Conservation (phyloP, 2,329 filamentous ascomycete genomes). For the Juglanconis juglandina region DNA sequence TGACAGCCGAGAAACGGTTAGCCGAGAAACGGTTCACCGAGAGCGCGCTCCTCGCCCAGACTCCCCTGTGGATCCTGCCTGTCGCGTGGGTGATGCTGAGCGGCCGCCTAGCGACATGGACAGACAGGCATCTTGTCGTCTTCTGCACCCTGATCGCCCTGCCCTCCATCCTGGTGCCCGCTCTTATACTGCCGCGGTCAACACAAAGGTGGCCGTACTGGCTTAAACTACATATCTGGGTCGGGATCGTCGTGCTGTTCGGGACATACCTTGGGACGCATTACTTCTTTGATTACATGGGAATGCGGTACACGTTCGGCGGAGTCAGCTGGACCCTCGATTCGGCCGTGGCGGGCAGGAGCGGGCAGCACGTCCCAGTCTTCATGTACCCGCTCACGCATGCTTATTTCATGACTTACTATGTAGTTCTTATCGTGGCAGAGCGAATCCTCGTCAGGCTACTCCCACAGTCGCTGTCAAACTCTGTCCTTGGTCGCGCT, state of each 20-base stretch:
- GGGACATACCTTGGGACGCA: conserved; percentile 20
- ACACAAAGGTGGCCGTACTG: conserved; percentile 7
- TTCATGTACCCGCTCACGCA: conserved; percentile 21
- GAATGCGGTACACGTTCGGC: conserved; percentile 19
- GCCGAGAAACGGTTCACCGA: background rate
- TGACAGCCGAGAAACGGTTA: background rate
- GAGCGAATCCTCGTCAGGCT: background rate
- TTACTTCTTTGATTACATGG: conserved; percentile 22
- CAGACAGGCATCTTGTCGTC: conserved; percentile 14
- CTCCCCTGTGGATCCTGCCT: conserved; percentile 16
- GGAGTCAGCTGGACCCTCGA: conserved; percentile 7
- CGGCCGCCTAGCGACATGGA: conserved; percentile 10
- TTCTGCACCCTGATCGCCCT: conserved; percentile 9
- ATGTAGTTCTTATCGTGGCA: background rate
- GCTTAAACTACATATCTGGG: conserved; percentile 19
- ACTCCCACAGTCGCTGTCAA: background rate
- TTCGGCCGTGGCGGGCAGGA: conserved; percentile 12
- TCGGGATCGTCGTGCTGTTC: conserved; percentile 16
- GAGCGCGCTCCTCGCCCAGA: conserved; percentile 12
- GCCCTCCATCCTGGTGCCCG: conserved; percentile 1
- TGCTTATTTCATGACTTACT: conserved; percentile 19
- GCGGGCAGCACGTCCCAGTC: conserved; percentile 14
- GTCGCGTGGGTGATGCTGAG: conserved; percentile 18
- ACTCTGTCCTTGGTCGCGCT: background rate
- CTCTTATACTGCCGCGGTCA: background rate